phyloP scores from a whole-genome alignment of 2,329 filamentous ascomycete species.

The Penicillium griseofulvum region DNA sequence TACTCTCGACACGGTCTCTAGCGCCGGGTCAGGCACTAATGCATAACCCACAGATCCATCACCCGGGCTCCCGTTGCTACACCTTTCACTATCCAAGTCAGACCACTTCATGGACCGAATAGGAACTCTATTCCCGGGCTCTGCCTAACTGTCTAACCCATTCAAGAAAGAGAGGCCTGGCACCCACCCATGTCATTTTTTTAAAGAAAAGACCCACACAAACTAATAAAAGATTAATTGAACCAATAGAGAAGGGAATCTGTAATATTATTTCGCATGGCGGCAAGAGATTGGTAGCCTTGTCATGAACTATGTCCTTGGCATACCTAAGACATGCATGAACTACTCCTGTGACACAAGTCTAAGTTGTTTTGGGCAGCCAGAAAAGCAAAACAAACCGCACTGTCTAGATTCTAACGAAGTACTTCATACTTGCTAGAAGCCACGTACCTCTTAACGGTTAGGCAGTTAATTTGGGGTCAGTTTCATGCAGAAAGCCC shows the following conservation, averaged over 20 bases:
- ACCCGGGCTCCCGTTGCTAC: background rate
- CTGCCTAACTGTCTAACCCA: background rate
- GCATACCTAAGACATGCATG: background rate
- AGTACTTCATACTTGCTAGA: background rate
- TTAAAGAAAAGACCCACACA: background rate
- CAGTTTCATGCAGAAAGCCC: background rate
- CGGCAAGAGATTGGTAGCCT: conserved; percentile 2
- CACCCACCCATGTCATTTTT: background rate
- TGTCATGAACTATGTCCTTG: conserved; percentile 3
- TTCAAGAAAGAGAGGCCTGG: background rate
- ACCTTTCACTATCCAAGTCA: background rate
- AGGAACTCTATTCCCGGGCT: background rate
- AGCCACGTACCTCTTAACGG: background rate
- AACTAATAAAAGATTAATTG: background rate
- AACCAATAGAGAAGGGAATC: background rate
- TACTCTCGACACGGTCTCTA: background rate
- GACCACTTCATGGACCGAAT: background rate
- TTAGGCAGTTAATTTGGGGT: background rate
- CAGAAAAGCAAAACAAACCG: background rate
- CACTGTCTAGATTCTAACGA: background rate
- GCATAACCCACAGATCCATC: background rate
- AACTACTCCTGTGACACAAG: background rate
- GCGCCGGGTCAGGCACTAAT: conserved; percentile 2
- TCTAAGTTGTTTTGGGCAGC: background rate
- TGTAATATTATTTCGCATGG: background rate